phyloP scores from a whole-genome alignment of 192 early-diverging fungal species.

The Backusella circina region DNA sequence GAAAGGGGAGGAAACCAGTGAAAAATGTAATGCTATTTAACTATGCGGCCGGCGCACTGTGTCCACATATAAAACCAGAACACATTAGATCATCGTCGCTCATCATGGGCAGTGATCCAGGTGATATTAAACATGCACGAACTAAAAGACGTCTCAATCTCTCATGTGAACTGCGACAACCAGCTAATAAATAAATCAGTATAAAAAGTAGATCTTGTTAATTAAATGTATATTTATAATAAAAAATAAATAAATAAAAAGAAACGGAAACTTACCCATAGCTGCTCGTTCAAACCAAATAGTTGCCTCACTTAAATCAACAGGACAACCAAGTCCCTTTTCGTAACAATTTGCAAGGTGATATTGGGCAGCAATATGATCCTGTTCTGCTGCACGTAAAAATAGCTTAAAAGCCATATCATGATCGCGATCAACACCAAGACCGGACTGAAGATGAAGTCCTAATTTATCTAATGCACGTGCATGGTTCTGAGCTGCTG shows the following conservation, averaged over 20 bases:
- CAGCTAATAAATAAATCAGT: constrained; percentile 7
- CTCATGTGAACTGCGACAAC: constrained; percentile 27
- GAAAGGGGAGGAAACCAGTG: constrained; percentile 5
- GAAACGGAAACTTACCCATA: constrained; percentile 2
- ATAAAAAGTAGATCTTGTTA: not conserved
- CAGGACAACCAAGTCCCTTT: constrained; percentile 33
- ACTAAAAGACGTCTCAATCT: constrained; percentile 26
- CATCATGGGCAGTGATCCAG: not conserved
- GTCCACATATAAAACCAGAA: constrained; percentile 22
- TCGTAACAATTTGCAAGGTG: constrained; percentile 50
- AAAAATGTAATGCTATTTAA: constrained; percentile 4
- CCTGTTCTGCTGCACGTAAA: constrained; percentile 55
- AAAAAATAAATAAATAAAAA: not conserved
- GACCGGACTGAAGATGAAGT: constrained; percentile 47
- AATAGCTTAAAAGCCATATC: constrained; percentile 55
- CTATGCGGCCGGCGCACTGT: constrained; percentile 36
- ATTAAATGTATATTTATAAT: not conserved
- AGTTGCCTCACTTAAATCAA: constrained; percentile 26
- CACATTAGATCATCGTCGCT: constrained; percentile 12
- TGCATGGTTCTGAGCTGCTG: constrained; percentile 56
- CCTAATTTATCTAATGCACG: constrained; percentile 54
- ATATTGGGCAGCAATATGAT: constrained; percentile 55
- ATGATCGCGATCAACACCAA: constrained; percentile 43
- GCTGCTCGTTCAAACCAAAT: constrained; percentile 35
- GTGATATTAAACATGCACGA: constrained; percentile 26